Percentiles rank a stretch among this genome's conserved stretches.
Conservation (phyloP, 768 basidiomycete species). For the Dictyophora rubrovolvata region DNA sequence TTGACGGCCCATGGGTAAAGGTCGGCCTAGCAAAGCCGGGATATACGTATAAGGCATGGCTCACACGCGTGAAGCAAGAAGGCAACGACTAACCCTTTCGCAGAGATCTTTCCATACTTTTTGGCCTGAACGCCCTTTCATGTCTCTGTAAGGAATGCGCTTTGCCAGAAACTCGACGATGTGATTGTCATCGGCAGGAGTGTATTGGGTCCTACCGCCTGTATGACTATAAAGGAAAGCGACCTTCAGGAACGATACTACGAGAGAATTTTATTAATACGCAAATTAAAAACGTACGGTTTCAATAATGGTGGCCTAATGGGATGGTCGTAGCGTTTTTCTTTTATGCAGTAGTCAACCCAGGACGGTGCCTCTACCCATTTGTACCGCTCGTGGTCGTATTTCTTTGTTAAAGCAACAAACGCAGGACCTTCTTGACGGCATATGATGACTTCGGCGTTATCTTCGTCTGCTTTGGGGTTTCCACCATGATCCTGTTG, state of each 20-base stretch:
- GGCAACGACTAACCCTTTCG: neutral
- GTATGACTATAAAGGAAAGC: neutral
- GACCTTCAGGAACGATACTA: neutral
- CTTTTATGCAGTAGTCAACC: slow-evolving; percentile 1
- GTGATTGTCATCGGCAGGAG: slow-evolving; percentile 7
- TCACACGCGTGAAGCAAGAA: neutral
- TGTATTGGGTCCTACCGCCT: neutral
- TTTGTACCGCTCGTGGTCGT: slow-evolving; percentile 7
- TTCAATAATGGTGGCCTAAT: neutral
- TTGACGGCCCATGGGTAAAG: slow-evolving; percentile 34
- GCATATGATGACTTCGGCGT: slow-evolving; percentile 5
- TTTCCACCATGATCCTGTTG: slow-evolving; percentile 2
- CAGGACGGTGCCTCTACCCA: slow-evolving; percentile 5
- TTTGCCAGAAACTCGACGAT: slow-evolving; percentile 7
- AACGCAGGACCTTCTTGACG: neutral
- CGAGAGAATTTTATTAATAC: neutral
- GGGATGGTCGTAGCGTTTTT: neutral
- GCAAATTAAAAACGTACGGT: neutral
- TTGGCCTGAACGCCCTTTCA: slow-evolving; percentile 7
- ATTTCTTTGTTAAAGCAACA: neutral
- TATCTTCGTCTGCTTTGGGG: neutral
- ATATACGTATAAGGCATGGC: neutral
- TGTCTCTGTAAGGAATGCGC: slow-evolving; percentile 9
- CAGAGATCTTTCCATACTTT: slow-evolving; percentile 8
- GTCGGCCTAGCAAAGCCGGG: neutral